Conservation (phyloP, 208 protist species). For the Novymonas esmeraldas region DNA sequence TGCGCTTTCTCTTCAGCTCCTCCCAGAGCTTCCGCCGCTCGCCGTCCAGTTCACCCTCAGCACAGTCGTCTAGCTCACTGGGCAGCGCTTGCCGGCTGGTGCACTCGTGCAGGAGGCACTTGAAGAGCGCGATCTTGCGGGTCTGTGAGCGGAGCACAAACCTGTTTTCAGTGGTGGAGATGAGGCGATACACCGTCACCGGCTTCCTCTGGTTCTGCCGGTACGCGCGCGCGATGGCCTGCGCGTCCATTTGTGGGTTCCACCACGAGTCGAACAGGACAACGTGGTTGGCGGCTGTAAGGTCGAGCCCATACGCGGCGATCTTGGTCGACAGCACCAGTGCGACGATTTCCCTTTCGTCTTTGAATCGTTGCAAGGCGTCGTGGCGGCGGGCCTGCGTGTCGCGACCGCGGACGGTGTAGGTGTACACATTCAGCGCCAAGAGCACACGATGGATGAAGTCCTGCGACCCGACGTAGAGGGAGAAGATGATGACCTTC, state of each 20-base stretch:
- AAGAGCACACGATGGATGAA: constrained; percentile 73
- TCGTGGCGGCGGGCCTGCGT: constrained; percentile 52
- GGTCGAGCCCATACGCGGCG: constrained; percentile 98
- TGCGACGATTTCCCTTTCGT: constrained; percentile 44
- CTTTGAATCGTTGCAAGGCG: constrained; percentile 68
- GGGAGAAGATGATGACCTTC: constrained; percentile 90
- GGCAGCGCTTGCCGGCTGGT: constrained; percentile 48
- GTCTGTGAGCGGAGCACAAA: constrained; percentile 65
- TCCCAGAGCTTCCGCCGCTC: constrained; percentile 58
- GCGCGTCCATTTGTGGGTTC: constrained; percentile 98
- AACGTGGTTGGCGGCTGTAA: constrained; percentile 98
- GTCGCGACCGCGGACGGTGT: constrained; percentile 75
- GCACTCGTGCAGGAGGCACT: constrained; percentile 77
- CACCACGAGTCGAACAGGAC: constrained; percentile 99
- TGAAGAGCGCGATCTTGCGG: constrained; percentile 80
- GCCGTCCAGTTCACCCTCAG: constrained; percentile 55
- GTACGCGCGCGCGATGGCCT: constrained; percentile 96
- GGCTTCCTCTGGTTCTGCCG: constrained; percentile 97
- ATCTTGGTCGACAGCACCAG: constrained; percentile 97
- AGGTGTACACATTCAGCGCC: constrained; percentile 50
- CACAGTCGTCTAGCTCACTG: constrained; percentile 64
- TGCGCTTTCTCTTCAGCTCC: constrained; percentile 42
- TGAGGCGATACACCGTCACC: constrained; percentile 97
- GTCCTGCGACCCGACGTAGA: constrained; percentile 84
- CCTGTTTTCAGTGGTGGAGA: constrained; percentile 56